Base-by-base conservation (phyloP, 495 filamentous ascomycete species). In the Penicillium maclennaniae region DNA sequence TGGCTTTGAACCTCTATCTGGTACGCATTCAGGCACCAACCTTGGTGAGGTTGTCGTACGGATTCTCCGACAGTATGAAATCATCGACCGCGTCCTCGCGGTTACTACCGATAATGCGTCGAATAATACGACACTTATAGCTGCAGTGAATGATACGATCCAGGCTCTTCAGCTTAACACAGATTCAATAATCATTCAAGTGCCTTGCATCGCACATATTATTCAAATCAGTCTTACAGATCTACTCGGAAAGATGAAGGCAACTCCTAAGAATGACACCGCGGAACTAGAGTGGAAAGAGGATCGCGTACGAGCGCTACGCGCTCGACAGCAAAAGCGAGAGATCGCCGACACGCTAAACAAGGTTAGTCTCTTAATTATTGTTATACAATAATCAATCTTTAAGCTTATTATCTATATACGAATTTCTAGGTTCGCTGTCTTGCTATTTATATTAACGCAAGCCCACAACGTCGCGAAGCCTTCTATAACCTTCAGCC, bases 1-100 rank as follows among this genome's bases (percentile, higher is more conserved):
- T n/a, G n/a, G n/a, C n/a, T n/a, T n/a, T 57, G 50, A 61, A 20
- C 58, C 31, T 0, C 21, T 56, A 12, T n/a, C 48, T 43, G 39
- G 46, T 6, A n/a, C 34, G 36, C 39, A 58, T 53, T 41, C 49
- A 31, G 49, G 45, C 2, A 27, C 10, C 6, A 45, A 58, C 34
- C 21, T 58, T 0, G 41, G 55, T 36, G 7, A 6, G 0, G 50
- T 58, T 31, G 19, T 58, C 16, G 15, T 53, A 15, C 7, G 43
- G 5, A 27, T 41, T 31, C 50, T 58, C 15, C 16, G 25, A 19
- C 34, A 37, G 10, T 15, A 38, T 38, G 4, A 38, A 38, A 38
- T 38, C 10, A 15, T 16, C 4, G 10, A 38, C 36, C 36, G 36
- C 12, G n/a, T 38, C 4, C 12, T 38, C 4, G 36, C 36, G 12